Conservation (phyloP, 2,329 filamentous ascomycete genomes). For the Epichloe aotearoae region DNA sequence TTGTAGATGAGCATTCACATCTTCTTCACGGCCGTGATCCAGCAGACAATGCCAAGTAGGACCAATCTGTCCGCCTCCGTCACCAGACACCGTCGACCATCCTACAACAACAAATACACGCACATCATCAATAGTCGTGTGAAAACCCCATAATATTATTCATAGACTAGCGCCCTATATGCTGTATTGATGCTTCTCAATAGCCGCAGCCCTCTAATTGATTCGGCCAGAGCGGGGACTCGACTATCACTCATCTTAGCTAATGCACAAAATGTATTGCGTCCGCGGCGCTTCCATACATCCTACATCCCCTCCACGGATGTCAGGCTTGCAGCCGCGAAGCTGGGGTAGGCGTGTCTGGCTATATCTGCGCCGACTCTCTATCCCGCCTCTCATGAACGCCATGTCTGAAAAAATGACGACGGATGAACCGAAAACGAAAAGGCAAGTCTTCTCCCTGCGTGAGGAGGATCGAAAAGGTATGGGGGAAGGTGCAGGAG, state of each 20-base stretch:
- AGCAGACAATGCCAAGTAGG: no score
- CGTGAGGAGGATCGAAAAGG: not conserved
- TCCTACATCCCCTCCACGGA: not conserved
- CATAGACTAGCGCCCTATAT: constrained; percentile 1
- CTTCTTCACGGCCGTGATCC: no score
- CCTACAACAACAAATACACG: not conserved
- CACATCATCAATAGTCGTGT: not conserved
- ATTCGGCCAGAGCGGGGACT: not conserved
- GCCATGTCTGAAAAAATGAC: constrained; percentile 4
- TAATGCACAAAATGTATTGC: constrained; percentile 2
- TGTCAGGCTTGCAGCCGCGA: constrained; percentile 2
- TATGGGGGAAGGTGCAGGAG: not conserved
- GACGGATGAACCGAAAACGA: not conserved
- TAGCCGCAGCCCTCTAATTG: not conserved
- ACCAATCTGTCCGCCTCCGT: no score
- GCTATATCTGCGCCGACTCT: not conserved
- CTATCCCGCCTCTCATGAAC: constrained; percentile 1
- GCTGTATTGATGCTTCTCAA: not conserved
- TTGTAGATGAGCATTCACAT: no score
- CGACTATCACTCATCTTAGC: not conserved
- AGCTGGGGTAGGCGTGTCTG: not conserved
- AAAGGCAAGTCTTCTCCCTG: not conserved
- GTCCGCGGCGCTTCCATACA: not conserved
- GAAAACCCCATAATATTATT: not conserved
- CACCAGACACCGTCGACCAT: no score